Evolutionary conservation across 352 stramenopile species (phyloP).

Genomic region (Phytophthora brassicae): DNA sequence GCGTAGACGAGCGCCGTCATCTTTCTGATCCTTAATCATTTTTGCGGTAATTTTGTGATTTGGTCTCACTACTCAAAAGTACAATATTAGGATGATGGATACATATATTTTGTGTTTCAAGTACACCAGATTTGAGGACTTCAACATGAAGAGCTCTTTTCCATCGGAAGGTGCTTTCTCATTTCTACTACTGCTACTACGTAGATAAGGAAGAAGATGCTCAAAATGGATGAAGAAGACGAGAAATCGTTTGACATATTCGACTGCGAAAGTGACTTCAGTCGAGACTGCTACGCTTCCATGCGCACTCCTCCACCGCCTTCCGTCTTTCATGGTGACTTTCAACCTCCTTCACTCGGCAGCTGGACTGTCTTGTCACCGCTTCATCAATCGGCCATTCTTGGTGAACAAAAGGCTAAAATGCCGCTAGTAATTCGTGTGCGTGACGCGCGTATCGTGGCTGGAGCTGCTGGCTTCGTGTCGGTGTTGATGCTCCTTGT

Average conservation of each 20-base stretch:
- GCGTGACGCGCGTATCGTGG: constrained; percentile 21
- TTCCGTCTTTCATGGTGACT: constrained; percentile 1
- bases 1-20: not conserved
- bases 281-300: constrained; percentile 21
- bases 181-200: no score
- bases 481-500: constrained; percentile 28
- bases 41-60: constrained; percentile 9
- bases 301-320: constrained; percentile 19
- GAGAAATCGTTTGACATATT: constrained; percentile 7
- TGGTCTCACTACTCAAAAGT: no score
- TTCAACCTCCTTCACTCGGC: not conserved
- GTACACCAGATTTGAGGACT: not conserved
- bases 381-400: constrained; percentile 28
- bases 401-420: constrained; percentile 22
- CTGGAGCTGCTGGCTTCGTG: constrained; percentile 26
- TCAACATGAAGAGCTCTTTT: constrained; percentile 4
- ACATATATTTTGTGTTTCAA: no score
- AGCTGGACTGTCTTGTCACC: constrained; percentile 36
- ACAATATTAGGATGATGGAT: no score
- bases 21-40: constrained; percentile 2
- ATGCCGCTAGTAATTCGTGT: constrained; percentile 34
- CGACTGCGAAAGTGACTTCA: constrained; percentile 20
- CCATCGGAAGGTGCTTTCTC: not conserved
- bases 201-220: constrained; percentile 4
- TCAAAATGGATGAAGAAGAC: constrained; percentile 5